Evolutionary conservation across 495 filamentous ascomycete species (phyloP), one percentile per base, ranked within the genome.

Genomic region (Barbatosphaeria neglecta): DNA sequence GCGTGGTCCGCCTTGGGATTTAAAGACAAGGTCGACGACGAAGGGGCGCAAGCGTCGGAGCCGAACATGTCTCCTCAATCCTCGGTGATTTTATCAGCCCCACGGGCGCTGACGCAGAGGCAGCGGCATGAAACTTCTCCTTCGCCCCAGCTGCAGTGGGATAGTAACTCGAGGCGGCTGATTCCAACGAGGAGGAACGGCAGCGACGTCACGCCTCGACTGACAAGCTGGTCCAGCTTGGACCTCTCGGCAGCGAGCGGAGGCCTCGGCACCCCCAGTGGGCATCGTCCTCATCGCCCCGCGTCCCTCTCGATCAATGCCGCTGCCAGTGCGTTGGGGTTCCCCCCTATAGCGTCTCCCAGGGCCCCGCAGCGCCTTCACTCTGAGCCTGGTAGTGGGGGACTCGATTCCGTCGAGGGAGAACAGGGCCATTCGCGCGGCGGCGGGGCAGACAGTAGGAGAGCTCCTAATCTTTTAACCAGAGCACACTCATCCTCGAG

Each of bases 1-100:
- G 90, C 90, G 16, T 98, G 90, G 90, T 78, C 72, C 37, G 75
- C 71, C 40, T 50, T 50, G 46, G 59, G 42, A 55, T 55, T 35
- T 39, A 50, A 50, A 59, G 50, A 18, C 27, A 48, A 31, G 28
- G 23, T 44, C 22, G 22, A 9, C 20, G 53, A 49, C 44, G 47
- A 47, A 31, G 33, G 33, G 7, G 48, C 44, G 6, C 46, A 43
- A 38, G 40, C 25, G 15, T 17, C 33, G 9, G 16, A 22, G 11
- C 20, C 31, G 23, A 27, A 48, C 33, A 39, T 41, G 39, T 31
- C 47, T 15, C 40, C 46, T 27, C 50, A 51, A 37, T 41, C 50
- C 7, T 22, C 51, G n/a, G 39, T 54, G 37, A 54, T 48, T 45
- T 23, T 53, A 33, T 27, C 64, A 47, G 48, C 49, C 8, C 25